A percentile compares a stretch with the other conserved stretches of the same genome.
Conservation (phyloP, 2,329 filamentous ascomycete genomes). For the Fusarium torreyae region DNA sequence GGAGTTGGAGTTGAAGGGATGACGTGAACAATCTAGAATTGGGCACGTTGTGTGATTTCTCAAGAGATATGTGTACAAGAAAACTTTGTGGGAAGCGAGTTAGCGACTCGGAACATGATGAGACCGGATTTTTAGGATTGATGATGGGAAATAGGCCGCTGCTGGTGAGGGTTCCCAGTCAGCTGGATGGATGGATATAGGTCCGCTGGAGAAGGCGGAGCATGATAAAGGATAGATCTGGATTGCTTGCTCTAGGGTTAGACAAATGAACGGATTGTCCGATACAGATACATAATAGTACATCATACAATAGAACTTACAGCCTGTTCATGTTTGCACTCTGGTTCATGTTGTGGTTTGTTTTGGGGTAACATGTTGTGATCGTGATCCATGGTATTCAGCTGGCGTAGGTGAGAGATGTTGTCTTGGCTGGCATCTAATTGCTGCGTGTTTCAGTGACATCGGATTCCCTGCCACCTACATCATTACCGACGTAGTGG, state of each 20-base stretch:
- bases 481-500: conserved; percentile 27
- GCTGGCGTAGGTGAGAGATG: not conserved
- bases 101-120: conserved; percentile 43
- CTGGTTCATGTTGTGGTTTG: not conserved
- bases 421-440: not conserved
- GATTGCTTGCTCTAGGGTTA: conserved; percentile 45
- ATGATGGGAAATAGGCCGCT: conserved; percentile 44
- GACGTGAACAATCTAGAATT: conserved; percentile 38
- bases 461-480: conserved; percentile 33
- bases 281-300: conserved; percentile 45
- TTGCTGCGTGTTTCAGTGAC: conserved; percentile 25
- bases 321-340: conserved; percentile 24
- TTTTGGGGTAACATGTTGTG: not conserved
- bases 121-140: conserved; percentile 47
- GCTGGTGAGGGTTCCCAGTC: conserved; percentile 42
- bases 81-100: conserved; percentile 41
- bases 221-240: conserved; percentile 50
- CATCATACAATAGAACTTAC: conserved; percentile 34
- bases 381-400: not conserved
- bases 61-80: conserved; percentile 46
- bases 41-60: conserved; percentile 44
- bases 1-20: conserved; percentile 38
- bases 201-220: conserved; percentile 31
- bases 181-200: conserved; percentile 44
- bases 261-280: conserved; percentile 50